Evolutionary conservation across 1,284 basidiomycete species (phyloP), one percentile per base, ranked within the genome.

Genomic region (Ceratobasidium sp.): DNA sequence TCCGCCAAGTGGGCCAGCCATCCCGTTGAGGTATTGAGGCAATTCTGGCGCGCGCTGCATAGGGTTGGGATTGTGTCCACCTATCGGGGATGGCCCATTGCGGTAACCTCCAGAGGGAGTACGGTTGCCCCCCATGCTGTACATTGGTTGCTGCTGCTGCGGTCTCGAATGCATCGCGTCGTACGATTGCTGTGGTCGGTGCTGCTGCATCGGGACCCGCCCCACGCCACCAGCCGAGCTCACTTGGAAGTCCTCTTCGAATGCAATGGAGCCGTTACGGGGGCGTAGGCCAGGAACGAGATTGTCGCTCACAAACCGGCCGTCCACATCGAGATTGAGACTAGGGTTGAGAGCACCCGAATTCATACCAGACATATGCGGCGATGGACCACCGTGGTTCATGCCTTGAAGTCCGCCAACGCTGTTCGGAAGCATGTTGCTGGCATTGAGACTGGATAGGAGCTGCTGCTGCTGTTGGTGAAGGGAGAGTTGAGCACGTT

Each of bases 281-380:
- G 87, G 86, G 52, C 91, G 88, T 41, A 94, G 84, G 18, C 92
- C 92, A 49, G 92, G 92, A 11, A 94, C 92, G 85, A 94, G 87
- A 41, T 90, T 91, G 80, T 94, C 91, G 9, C 92, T 91, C 35
- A 92, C 87, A 77, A 94, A 94, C 76, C 85, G 88, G 72, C 91
- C 85, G 76, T 93, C 91, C 59, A 71, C 49, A 43, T 76, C 75
- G 28, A 49, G 41, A 16, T 71, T 61, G 28, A 67, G 64, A 43
- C 52, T 67, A 35, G 72, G 74, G 41, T 59, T 74, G 52, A 72
- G 23, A 21, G 58, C 11, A 8, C 54, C 54, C 23, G 66, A 47
- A 30, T 54, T 70, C 32, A 70, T 9, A n/a, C 43, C 54, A 16
- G 54, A 30, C 35, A 38, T n/a, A 21, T 57, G 66, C 14, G 30